Conservation (phyloP, 1,284 basidiomycete genomes). For the Rhodotorula sp. region DNA sequence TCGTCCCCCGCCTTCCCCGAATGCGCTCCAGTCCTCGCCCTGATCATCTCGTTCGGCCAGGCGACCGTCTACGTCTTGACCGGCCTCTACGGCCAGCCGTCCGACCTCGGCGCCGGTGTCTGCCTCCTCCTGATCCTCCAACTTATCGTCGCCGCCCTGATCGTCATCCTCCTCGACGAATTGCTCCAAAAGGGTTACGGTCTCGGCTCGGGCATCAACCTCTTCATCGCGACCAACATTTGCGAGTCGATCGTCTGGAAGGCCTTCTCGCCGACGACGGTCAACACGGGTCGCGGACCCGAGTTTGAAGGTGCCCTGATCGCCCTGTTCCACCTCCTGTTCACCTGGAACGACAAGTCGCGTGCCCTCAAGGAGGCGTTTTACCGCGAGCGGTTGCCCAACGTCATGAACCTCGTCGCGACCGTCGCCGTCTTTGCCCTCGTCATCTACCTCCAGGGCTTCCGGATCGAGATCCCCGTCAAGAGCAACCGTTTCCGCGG, state of each 20-base stretch:
- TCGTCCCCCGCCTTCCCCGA: background rate
- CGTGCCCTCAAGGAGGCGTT: conserved; percentile 96
- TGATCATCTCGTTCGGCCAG: conserved; percentile 94
- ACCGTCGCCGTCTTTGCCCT: conserved; percentile 87
- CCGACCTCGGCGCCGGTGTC: conserved; percentile 92
- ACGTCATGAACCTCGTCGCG: conserved; percentile 95
- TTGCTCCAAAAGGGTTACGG: conserved; percentile 98
- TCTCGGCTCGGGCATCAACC: conserved; percentile 95
- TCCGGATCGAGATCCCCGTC: conserved; percentile 97
- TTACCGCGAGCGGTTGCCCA: conserved; percentile 94
- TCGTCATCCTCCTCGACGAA: conserved; percentile 97
- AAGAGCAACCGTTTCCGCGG: conserved; percentile 96
- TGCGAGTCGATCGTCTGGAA: conserved; percentile 99
- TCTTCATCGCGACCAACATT: conserved; percentile 99
- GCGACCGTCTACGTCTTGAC: conserved; percentile 96
- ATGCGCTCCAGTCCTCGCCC: conserved; percentile 72
- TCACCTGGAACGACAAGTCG: conserved; percentile 98
- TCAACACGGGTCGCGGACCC: conserved; percentile 96
- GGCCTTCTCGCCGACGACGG: conserved; percentile 94
- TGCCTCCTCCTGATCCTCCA: conserved; percentile 93
- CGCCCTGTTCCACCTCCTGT: conserved; percentile 93
- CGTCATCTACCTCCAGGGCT: conserved; percentile 98
- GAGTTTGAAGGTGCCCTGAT: conserved; percentile 98
- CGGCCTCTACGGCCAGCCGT: conserved; percentile 91
- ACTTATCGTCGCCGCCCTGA: conserved; percentile 86